Conservation (phyloP, 345 rosid genomes). For the Hibiscus syriacus region DNA sequence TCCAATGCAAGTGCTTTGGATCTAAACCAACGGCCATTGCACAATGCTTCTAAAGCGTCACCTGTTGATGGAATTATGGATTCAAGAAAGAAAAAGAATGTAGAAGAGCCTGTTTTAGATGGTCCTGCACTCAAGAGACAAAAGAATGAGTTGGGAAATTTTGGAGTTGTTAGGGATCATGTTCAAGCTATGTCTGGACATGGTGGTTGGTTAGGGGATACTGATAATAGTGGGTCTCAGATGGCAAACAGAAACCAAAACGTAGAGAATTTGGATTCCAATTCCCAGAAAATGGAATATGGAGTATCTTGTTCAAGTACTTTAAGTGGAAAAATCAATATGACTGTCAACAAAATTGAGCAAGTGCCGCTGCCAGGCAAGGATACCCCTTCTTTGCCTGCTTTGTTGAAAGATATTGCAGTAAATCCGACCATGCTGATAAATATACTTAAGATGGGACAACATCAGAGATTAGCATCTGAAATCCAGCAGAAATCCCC, state of each 20-base stretch:
- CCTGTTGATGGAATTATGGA: conserved; percentile 30
- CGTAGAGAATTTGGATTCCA: conserved; percentile 24
- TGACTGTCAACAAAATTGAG: conserved; percentile 28
- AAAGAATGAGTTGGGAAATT: conserved; percentile 35
- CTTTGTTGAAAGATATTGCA: conserved; percentile 58
- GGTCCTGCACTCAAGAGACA: conserved; percentile 56
- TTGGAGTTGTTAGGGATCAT: conserved; percentile 29
- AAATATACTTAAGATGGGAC: conserved; percentile 64
- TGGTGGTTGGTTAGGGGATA: conserved; percentile 73
- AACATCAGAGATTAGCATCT: conserved; percentile 45
- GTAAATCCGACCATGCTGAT: conserved; percentile 69
- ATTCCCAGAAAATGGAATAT: conserved; percentile 36
- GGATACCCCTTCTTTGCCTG: conserved; percentile 36
- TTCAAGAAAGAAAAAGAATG: conserved; percentile 55
- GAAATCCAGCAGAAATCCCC: conserved; percentile 35
- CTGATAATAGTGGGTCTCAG: conserved; percentile 33
- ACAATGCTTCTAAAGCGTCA: conserved; percentile 32
- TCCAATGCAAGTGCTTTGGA: conserved; percentile 38
- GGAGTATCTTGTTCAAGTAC: conserved; percentile 27
- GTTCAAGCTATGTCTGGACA: conserved; percentile 27
- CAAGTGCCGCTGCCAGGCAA: conserved; percentile 23
- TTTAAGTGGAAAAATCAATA: conserved; percentile 24
- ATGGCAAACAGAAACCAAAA: conserved; percentile 20
- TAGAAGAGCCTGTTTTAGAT: conserved; percentile 41
- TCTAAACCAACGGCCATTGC: conserved; percentile 20